Evolutionary conservation across 495 filamentous ascomycete genomes (phyloP).

Genomic region (Aspergillus mulundensis): DNA sequence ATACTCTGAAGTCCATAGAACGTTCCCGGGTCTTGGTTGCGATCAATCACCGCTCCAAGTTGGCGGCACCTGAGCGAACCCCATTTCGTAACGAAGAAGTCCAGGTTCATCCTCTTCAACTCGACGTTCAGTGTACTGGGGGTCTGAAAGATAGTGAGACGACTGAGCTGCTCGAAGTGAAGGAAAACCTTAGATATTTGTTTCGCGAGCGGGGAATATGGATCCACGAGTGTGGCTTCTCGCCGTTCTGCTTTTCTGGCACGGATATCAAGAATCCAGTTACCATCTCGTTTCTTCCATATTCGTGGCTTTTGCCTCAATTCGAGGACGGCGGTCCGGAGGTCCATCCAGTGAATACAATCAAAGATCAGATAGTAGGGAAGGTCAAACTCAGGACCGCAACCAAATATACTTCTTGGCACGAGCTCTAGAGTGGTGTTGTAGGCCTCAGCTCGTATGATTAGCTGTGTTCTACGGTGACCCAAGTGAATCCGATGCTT

Average conservation of each 20-base stretch:
- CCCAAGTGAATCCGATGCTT: slow-evolving; percentile 41
- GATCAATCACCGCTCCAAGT: slow-evolving; percentile 48
- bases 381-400: slow-evolving; percentile 27
- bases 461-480: slow-evolving; percentile 22
- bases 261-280: slow-evolving; percentile 31
- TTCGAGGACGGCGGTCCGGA: slow-evolving; percentile 40
- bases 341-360: slow-evolving; percentile 57
- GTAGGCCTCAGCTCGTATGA: slow-evolving; percentile 17
- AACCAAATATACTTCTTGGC: slow-evolving; percentile 33
- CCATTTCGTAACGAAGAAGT: slow-evolving; percentile 37
- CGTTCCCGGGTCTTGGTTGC: slow-evolving; percentile 47
- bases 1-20: slow-evolving; percentile 51
- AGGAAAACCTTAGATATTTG: slow-evolving; percentile 28
- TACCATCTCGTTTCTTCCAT: slow-evolving; percentile 33
- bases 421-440: slow-evolving; percentile 40
- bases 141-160: slow-evolving; percentile 34
- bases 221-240: slow-evolving; percentile 25
- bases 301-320: slow-evolving; percentile 15
- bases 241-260: slow-evolving; percentile 18
- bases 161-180: slow-evolving; percentile 29
- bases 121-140: slow-evolving; percentile 30
- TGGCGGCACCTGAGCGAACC: slow-evolving; percentile 21
- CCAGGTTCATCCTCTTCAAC: slow-evolving; percentile 47
- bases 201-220: slow-evolving; percentile 24
- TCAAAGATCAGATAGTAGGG: slow-evolving; percentile 43